Percentiles rank a stretch among this genome's conserved stretches.
Evolutionary conservation across 768 basidiomycete genomes (phyloP).

Genomic region (Tricholoma flavovirens): DNA sequence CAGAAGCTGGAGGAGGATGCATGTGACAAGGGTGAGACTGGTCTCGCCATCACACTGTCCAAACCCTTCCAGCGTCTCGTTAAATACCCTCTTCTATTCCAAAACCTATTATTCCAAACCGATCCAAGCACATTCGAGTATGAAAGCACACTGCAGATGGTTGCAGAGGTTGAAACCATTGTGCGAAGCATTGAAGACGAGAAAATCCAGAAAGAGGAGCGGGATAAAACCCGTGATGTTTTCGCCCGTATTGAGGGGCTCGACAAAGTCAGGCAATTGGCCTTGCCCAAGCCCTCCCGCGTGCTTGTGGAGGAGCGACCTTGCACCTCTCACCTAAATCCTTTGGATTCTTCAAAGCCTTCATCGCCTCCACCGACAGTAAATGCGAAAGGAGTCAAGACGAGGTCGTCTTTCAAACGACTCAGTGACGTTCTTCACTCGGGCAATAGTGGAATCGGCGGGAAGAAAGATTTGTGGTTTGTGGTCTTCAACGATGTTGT

Average conservation of each 20-base stretch:
- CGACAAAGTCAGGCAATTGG: conserved; percentile 89
- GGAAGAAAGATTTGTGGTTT: conserved; percentile 89
- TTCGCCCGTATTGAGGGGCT: conserved; percentile 96
- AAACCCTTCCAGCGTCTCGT: conserved; percentile 96
- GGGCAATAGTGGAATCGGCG: conserved; percentile 41
- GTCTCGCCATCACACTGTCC: conserved; percentile 89
- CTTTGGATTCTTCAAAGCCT: conserved; percentile 28
- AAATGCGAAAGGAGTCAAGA: conserved; percentile 59
- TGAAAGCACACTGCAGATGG: conserved; percentile 93
- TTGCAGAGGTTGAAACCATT: conserved; percentile 93
- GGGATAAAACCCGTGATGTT: conserved; percentile 91
- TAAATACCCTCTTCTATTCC: conserved; percentile 96
- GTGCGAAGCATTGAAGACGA: conserved; percentile 97
- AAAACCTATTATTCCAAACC: conserved; percentile 94
- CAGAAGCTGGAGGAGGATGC: conserved; percentile 78
- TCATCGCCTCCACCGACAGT: conserved; percentile 37
- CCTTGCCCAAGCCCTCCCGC: conserved; percentile 84
- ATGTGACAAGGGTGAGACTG: conserved; percentile 85
- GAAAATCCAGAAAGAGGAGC: conserved; percentile 94
- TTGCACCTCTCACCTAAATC: conserved; percentile 28
- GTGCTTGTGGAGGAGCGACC: conserved; percentile 80
- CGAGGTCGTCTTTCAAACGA: conserved; percentile 84
- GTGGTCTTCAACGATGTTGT: conserved; percentile 96
- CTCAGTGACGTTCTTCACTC: conserved; percentile 82
- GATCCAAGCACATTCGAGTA: conserved; percentile 98